Conservation (phyloP, 345 rosid genomes). For the Pistacia integerrima region DNA sequence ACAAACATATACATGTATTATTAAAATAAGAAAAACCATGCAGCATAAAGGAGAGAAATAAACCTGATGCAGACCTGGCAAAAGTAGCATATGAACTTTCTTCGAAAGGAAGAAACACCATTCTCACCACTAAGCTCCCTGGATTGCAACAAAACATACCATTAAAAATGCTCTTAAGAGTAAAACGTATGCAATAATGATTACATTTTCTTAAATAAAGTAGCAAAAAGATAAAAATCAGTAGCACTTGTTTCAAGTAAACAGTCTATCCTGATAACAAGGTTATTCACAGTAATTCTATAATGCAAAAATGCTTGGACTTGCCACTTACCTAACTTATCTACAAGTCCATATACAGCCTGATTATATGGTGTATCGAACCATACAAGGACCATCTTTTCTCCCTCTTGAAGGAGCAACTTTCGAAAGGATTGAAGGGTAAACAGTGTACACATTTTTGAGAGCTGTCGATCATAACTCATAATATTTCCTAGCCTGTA, state of each 20-base stretch:
- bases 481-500: conserved; percentile 55
- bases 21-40: conserved; percentile 3
- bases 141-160: conserved; percentile 21
- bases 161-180: conserved; percentile 14
- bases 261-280: conserved; percentile 9
- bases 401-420: conserved; percentile 96
- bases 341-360: conserved; percentile 94
- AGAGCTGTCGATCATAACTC: conserved; percentile 72
- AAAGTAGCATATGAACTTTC: conserved; percentile 93
- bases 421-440: conserved; percentile 83
- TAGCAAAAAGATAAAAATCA: conserved; percentile 14
- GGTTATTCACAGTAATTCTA: conserved; percentile 5
- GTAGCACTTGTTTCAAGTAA: conserved; percentile 15
- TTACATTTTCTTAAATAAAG: conserved; percentile 7
- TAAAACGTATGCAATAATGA: not conserved
- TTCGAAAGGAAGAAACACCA: conserved; percentile 95
- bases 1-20: too few relatives aligned
- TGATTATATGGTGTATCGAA: conserved; percentile 95
- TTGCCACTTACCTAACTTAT: conserved; percentile 71
- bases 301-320: conserved; percentile 3
- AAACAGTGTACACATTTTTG: conserved; percentile 79
- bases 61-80: conserved; percentile 99
- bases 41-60: conserved; percentile 47
- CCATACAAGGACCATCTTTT: conserved; percentile 93
- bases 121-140: conserved; percentile 95